These are phyloP conservation scores for Petunia axillaris DNA, from an alignment of 257 asterid genomes.

Conservation along the genomic window DNA sequence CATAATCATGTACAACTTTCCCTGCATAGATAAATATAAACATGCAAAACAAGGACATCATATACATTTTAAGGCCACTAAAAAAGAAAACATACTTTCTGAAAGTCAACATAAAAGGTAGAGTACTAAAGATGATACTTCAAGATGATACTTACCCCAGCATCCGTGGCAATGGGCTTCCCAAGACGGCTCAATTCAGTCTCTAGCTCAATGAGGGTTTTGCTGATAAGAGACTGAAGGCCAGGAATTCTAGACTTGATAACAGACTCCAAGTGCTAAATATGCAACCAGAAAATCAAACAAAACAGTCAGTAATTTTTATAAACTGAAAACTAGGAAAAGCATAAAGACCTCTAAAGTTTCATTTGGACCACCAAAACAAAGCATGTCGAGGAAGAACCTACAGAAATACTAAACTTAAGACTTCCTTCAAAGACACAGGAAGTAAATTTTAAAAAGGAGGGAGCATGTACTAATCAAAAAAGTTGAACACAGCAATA, in stretches of 20 bases:
- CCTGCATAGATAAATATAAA: slow-evolving; percentile 56
- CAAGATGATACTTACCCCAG: slow-evolving; percentile 71
- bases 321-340: neutral
- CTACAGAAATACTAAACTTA: neutral
- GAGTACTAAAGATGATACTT: slow-evolving; percentile 7
- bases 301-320: neutral
- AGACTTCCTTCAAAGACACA: neutral
- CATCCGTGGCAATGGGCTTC: slow-evolving; percentile 94
- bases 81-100: neutral
- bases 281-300: slow-evolving; percentile 28
- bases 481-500: neutral
- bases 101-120: neutral
- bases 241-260: slow-evolving; percentile 99
- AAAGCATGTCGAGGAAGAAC: neutral
- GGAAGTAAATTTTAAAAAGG: neutral
- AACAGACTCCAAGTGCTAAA: slow-evolving; percentile 94
- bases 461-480: neutral
- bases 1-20: slow-evolving; percentile 96
- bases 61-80: neutral
- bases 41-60: slow-evolving; percentile 15
- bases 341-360: neutral
- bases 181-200: slow-evolving; percentile 91
- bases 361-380: slow-evolving; percentile 15
- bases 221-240: slow-evolving; percentile 94
- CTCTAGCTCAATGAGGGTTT: slow-evolving; percentile 87